phyloP scores from a whole-genome alignment of 345 rosid genomes.

The Lumnitzera racemosa region DNA sequence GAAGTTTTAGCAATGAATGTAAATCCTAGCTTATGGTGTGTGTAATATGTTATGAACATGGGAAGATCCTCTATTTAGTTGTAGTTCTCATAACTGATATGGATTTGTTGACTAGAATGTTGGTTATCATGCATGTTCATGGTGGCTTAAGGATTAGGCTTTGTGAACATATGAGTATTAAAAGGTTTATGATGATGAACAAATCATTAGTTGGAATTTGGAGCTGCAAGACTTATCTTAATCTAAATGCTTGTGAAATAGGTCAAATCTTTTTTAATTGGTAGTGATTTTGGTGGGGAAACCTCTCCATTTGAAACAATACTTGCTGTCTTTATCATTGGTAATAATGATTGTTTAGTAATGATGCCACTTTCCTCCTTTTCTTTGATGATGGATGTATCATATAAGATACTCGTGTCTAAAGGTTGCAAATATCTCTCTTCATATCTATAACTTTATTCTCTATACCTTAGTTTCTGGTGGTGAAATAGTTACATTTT shows the following conservation, averaged over 20 bases:
- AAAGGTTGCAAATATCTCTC: too few species aligned
- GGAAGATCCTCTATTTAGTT: too few species aligned
- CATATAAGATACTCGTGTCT: too few species aligned
- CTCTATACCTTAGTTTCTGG: too few species aligned
- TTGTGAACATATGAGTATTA: slow-evolving; percentile 73
- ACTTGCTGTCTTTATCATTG: slow-evolving; percentile 83
- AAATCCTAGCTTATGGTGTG: too few species aligned
- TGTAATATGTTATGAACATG: too few species aligned
- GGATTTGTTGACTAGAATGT: too few species aligned
- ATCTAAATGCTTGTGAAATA: slow-evolving; percentile 25
- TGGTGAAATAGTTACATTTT: neutral
- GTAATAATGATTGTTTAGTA: slow-evolving; percentile 26
- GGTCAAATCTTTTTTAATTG: slow-evolving; percentile 86
- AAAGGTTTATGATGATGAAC: slow-evolving; percentile 7
- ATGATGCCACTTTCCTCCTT: slow-evolving; percentile 8
- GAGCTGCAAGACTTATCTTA: slow-evolving; percentile 4
- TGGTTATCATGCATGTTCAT: too few species aligned
- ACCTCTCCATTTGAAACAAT: slow-evolving; percentile 76
- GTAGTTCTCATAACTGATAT: too few species aligned
- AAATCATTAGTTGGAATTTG: slow-evolving; percentile 2
- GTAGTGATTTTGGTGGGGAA: slow-evolving; percentile 68
- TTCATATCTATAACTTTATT: too few species aligned
- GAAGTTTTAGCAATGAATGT: too few species aligned
- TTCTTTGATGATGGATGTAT: neutral
- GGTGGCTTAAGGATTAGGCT: slow-evolving; percentile 92